A percentile compares a stretch with the other conserved stretches of the same genome.
phyloP scores from a whole-genome alignment of 2,329 filamentous ascomycete species.

The Fusarium siculi region DNA sequence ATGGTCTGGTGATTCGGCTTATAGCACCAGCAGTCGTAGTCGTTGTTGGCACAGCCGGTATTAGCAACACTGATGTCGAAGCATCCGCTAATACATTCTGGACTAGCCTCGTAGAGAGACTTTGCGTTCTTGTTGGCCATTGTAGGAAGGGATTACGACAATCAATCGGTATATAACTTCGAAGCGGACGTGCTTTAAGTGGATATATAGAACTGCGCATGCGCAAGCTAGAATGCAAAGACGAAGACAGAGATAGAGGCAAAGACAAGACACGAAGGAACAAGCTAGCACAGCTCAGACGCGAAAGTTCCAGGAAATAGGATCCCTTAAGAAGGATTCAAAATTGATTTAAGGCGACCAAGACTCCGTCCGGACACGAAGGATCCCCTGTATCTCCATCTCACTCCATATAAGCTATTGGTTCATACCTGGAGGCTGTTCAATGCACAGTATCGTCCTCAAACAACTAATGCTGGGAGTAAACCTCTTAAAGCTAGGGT shows the following conservation, averaged over 20 bases:
- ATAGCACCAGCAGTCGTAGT: conserved; percentile 44
- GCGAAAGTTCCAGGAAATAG: neutral
- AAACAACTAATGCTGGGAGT: neutral
- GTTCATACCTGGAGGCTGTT: neutral
- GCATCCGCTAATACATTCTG: conserved; percentile 33
- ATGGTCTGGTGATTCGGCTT: conserved; percentile 38
- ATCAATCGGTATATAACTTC: neutral
- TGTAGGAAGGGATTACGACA: neutral
- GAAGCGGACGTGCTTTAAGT: neutral
- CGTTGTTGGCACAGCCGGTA: conserved; percentile 34
- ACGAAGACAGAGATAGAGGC: neutral
- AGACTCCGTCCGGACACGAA: conserved; percentile 16
- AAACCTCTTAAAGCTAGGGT: conserved; percentile 6
- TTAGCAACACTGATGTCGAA: conserved; percentile 39
- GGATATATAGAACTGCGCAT: neutral
- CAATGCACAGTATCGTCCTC: conserved; percentile 9
- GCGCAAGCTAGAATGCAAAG: neutral
- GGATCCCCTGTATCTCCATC: conserved; percentile 12
- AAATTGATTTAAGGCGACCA: conserved; percentile 3
- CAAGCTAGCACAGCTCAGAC: neutral
- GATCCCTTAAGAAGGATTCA: conserved; percentile 7
- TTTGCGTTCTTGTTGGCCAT: conserved; percentile 40
- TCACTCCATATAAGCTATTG: neutral
- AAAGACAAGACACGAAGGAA: neutral
- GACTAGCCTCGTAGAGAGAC: conserved; percentile 31